phyloP scores from a whole-genome alignment of 768 basidiomycete species.

The Boletus subparvulus region DNA sequence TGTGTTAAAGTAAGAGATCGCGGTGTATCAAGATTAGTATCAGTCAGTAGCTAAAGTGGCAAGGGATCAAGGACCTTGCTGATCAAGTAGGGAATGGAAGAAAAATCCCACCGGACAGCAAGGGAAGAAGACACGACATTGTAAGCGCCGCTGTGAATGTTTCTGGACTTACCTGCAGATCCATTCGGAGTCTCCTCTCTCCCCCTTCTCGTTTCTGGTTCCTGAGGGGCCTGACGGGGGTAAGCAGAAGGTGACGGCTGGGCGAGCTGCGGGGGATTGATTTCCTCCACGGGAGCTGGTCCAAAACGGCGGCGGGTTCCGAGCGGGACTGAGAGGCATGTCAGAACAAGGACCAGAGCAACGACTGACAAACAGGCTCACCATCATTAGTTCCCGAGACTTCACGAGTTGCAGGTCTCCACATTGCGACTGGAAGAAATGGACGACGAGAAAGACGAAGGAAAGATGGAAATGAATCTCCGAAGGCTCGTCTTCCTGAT shows the following conservation, averaged over 20 bases:
- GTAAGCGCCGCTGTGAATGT: constrained; percentile 37
- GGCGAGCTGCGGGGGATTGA: constrained; percentile 78
- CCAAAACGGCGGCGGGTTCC: constrained; percentile 91
- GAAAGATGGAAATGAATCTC: constrained; percentile 35
- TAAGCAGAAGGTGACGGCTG: constrained; percentile 87
- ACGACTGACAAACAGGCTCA: constrained; percentile 36
- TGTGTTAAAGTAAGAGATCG: constrained; percentile 46
- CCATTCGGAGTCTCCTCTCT: constrained; percentile 71
- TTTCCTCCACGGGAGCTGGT: constrained; percentile 79
- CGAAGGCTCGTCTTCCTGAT: constrained; percentile 22
- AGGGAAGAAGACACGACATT: constrained; percentile 38
- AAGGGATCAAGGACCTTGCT: constrained; percentile 33
- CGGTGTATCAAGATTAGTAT: constrained; percentile 57
- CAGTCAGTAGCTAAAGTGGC: constrained; percentile 38
- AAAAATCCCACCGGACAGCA: constrained; percentile 34
- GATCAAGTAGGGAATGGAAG: constrained; percentile 27
- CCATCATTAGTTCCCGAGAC: constrained; percentile 94
- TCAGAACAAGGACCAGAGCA: constrained; percentile 12
- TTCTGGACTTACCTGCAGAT: constrained; percentile 69
- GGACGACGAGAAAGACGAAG: constrained; percentile 13
- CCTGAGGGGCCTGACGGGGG: constrained; percentile 62
- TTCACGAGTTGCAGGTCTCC: constrained; percentile 86
- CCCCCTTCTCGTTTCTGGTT: constrained; percentile 58
- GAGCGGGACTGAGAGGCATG: constrained; percentile 59
- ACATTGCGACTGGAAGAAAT: constrained; percentile 57